phyloP scores from a whole-genome alignment of 2,329 filamentous ascomycete genomes.

The Verticillium dahliae region DNA sequence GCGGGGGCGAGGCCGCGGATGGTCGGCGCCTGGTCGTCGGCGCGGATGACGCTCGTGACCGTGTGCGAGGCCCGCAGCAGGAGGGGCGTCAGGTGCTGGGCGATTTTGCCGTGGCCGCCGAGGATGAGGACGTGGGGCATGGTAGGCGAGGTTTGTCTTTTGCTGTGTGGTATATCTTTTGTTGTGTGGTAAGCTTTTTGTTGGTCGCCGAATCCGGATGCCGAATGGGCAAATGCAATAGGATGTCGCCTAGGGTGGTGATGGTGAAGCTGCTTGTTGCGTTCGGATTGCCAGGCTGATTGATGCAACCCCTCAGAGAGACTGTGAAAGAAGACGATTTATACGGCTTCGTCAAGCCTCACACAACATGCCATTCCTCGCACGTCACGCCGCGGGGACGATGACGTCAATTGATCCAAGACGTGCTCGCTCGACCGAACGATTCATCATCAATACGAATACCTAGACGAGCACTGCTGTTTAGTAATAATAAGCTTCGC shows the following conservation, averaged over 20 bases:
- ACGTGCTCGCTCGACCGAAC: neutral
- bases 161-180: neutral
- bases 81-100: constrained; percentile 67
- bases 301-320: neutral
- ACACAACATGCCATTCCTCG: neutral
- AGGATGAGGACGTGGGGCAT: constrained; percentile 59
- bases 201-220: neutral
- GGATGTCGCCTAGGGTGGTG: neutral
- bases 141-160: neutral
- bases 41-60: constrained; percentile 73
- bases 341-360: neutral
- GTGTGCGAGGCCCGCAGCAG: constrained; percentile 69
- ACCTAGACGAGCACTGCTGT: too few species aligned
- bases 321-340: neutral
- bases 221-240: too few species aligned
- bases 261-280: neutral
- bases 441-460: neutral
- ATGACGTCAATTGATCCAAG: neutral
- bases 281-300: neutral
- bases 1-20: constrained; percentile 56
- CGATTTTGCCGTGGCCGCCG: constrained; percentile 76
- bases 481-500: too few species aligned
- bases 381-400: neutral
- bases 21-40: constrained; percentile 56
- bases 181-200: neutral